Conservation (phyloP, 768 basidiomycete genomes). For the Leccinum boreale region DNA sequence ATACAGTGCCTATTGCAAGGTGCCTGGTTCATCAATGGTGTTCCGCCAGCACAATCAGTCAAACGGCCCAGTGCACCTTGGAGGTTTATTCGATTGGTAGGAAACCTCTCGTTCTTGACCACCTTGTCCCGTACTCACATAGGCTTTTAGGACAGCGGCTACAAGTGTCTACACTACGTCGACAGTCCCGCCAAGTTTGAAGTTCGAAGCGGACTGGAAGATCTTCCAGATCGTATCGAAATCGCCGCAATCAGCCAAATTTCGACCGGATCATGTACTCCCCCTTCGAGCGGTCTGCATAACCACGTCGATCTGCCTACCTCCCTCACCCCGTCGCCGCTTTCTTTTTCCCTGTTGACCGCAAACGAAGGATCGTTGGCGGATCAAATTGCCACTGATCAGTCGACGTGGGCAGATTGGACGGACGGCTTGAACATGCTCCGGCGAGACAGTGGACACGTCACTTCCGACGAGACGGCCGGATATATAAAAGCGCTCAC, state of each 20-base stretch:
- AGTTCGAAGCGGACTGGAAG: constrained; percentile 78
- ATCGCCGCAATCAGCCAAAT: constrained; percentile 77
- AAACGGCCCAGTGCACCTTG: constrained; percentile 66
- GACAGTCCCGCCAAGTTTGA: constrained; percentile 79
- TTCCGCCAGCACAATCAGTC: constrained; percentile 46
- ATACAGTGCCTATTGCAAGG: constrained; percentile 86
- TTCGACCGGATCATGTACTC: constrained; percentile 66
- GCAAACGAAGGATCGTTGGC: constrained; percentile 69
- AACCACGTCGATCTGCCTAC: constrained; percentile 60
- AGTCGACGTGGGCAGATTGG: constrained; percentile 88
- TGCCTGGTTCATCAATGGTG: constrained; percentile 87
- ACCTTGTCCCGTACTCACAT: not conserved
- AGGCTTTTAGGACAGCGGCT: constrained; percentile 61
- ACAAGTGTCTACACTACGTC: constrained; percentile 81
- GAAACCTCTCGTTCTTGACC: constrained; percentile 13
- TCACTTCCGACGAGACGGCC: constrained; percentile 80
- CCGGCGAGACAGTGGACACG: constrained; percentile 75
- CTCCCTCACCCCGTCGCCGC: constrained; percentile 55
- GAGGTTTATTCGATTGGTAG: constrained; percentile 84
- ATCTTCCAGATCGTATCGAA: constrained; percentile 85
- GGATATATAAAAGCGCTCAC: constrained; percentile 84
- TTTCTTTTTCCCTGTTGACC: constrained; percentile 76
- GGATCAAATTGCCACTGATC: constrained; percentile 75
- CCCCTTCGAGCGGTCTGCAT: constrained; percentile 61
- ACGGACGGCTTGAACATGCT: constrained; percentile 91